Percentiles rank a stretch among this genome's conserved stretches.
phyloP scores from a whole-genome alignment of 345 rosid genomes.

The Euphorbia pulcherrima region DNA sequence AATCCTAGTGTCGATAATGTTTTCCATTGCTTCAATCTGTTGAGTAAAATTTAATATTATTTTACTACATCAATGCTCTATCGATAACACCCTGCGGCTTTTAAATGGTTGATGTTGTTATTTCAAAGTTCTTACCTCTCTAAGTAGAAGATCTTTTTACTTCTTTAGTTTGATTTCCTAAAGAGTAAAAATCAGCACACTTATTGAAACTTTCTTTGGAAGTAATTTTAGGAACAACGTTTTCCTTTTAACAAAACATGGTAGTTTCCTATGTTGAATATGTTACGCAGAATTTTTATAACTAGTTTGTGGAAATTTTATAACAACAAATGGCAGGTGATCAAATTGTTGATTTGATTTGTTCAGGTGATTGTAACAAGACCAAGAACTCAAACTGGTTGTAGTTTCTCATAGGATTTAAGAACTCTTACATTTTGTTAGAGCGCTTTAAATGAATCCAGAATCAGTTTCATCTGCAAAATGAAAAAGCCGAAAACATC shows the following conservation, averaged over 20 bases:
- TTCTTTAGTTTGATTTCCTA: background rate
- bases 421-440: background rate
- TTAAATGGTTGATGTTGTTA: background rate
- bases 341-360: no score
- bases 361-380: no score
- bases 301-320: no score
- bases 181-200: background rate
- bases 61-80: background rate
- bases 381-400: no score
- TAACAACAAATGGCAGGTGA: no score
- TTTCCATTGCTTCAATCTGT: no score
- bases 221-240: no score
- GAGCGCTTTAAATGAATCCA: conserved; percentile 7
- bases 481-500: background rate
- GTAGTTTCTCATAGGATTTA: background rate
- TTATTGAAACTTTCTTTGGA: background rate
- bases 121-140: background rate
- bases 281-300: no score
- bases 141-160: background rate
- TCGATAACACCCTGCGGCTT: background rate
- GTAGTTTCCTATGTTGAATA: no score
- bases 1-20: no score
- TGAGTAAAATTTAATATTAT: background rate
- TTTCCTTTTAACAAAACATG: no score
- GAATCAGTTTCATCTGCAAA: conserved; percentile 6